A percentile compares a stretch with the other conserved stretches of the same genome.
Evolutionary conservation across 768 basidiomycete genomes (phyloP).

Genomic region (Vishniacozyma victoriae): DNA sequence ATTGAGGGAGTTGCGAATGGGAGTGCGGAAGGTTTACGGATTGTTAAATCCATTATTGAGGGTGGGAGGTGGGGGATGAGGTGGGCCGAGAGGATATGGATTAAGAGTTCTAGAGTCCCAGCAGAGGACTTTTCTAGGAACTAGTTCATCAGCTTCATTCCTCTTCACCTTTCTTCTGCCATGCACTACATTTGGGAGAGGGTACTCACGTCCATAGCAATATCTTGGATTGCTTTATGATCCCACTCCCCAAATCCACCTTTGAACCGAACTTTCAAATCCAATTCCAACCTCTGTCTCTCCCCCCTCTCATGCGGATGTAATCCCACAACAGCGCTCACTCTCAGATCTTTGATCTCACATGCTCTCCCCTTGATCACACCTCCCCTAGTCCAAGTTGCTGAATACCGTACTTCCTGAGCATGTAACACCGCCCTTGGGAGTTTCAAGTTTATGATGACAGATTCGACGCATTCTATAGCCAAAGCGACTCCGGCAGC

Average conservation of each 20-base stretch:
- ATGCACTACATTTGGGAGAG: too few species aligned
- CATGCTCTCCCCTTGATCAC: constrained; percentile 39
- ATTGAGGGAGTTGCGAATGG: constrained; percentile 66
- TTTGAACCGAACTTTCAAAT: constrained; percentile 44
- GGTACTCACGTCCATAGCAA: background rate
- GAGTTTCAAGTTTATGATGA: constrained; percentile 53
- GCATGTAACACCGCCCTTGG: constrained; percentile 56
- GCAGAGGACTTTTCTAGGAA: constrained; percentile 53
- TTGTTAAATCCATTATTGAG: constrained; percentile 53
- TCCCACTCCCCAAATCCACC: constrained; percentile 38
- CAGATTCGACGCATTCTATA: constrained; percentile 43
- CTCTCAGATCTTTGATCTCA: constrained; percentile 52
- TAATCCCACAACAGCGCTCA: constrained; percentile 61
- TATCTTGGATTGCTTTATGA: constrained; percentile 50
- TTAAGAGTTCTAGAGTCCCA: constrained; percentile 66
- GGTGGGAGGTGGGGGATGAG: constrained; percentile 45
- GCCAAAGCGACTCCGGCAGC: constrained; percentile 50
- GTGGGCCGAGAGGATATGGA: constrained; percentile 55
- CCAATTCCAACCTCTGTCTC: constrained; percentile 58
- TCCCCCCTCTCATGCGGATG: constrained; percentile 61
- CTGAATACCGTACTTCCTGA: constrained; percentile 48
- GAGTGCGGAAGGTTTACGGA: constrained; percentile 67
- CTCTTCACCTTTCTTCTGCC: background rate
- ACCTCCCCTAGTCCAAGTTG: constrained; percentile 24
- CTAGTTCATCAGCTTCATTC: constrained; percentile 47